phyloP scores from a whole-genome alignment of 768 basidiomycete species.

The Gyrodon lividus region DNA sequence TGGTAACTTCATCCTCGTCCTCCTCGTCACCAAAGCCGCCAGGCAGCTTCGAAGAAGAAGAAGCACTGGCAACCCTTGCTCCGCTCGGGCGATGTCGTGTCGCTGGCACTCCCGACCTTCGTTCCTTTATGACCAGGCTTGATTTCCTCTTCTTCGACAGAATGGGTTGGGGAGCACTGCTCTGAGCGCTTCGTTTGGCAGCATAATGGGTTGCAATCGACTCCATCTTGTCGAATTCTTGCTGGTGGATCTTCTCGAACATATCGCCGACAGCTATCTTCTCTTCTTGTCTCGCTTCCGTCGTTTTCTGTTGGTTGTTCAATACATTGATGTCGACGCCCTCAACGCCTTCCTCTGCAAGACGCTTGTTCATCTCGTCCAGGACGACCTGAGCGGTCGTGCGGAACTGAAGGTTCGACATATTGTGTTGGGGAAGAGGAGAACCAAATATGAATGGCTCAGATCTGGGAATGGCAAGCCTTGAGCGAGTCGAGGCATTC shows the following conservation, averaged over 20 bases:
- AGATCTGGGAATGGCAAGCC: conserved; percentile 19
- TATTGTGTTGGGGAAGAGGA: conserved; percentile 59
- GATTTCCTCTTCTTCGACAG: conserved; percentile 47
- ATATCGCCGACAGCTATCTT: conserved; percentile 33
- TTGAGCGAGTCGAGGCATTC: conserved; percentile 20
- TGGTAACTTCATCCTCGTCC: conserved; percentile 40
- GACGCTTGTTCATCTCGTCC: conserved; percentile 79
- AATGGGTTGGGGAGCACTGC: conserved; percentile 18
- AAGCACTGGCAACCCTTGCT: conserved; percentile 24
- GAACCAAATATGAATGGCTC: conserved; percentile 79
- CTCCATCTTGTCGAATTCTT: conserved; percentile 75
- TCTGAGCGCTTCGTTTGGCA: conserved; percentile 35
- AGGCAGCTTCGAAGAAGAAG: conserved; percentile 39
- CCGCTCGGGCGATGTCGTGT: conserved; percentile 24
- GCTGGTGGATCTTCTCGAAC: conserved; percentile 62
- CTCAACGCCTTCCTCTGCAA: conserved; percentile 56
- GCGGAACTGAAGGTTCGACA: conserved; percentile 66
- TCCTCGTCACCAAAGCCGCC: conserved; percentile 59
- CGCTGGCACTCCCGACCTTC: conserved; percentile 13
- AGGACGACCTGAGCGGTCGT: conserved; percentile 67
- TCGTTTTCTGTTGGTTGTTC: conserved; percentile 22
- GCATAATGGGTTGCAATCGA: conserved; percentile 61
- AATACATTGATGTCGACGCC: conserved; percentile 48
- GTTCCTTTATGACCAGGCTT: conserved; percentile 42
- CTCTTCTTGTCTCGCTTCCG: conserved; percentile 12